Percentiles rank a stretch among this genome's conserved stretches.
phyloP scores from a whole-genome alignment of 176 grass and related monocot species.

The barley (Hordeum vulgare) region MorexV3_pseudomolecules_assembly NC_058522.1:41826877-41827376 shows the following conservation, averaged over 20 bases:
- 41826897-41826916: background rate
- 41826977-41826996: conserved; percentile 27
- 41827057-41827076: background rate
- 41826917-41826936: conserved; percentile 14
- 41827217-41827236: background rate
- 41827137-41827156: background rate
- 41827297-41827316: background rate
- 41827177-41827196: background rate
- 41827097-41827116: background rate
- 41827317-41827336: background rate
- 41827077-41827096: background rate
- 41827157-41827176: background rate
- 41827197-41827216: background rate
- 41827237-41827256: background rate
- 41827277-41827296: conserved; percentile 6
- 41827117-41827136: background rate
- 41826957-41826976: conserved; percentile 16
- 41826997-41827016: no score
- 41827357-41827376: background rate
- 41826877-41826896: conserved; percentile 2
- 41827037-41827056: background rate
- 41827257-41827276: background rate
- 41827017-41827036: background rate
- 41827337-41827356: conserved; percentile 1
- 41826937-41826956: background rate